Conservation (phyloP, 805 yeast species). For the Yarrowia sp. region DNA sequence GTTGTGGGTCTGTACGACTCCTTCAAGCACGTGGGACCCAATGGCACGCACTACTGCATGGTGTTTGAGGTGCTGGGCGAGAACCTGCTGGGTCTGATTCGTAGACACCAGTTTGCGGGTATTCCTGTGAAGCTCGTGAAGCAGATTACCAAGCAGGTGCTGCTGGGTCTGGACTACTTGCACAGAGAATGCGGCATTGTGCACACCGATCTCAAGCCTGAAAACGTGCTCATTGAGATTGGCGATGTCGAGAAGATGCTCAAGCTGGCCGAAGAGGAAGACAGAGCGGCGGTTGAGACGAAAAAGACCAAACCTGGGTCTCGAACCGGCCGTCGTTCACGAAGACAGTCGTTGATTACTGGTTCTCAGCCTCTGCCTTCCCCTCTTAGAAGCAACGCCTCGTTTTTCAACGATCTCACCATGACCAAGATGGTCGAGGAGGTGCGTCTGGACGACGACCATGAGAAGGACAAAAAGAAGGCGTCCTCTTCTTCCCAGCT, state of each 20-base stretch:
- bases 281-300: conserved; percentile 55
- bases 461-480: neutral
- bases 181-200: conserved; percentile 77
- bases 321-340: conserved; percentile 44
- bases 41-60: conserved; percentile 95
- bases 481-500: neutral
- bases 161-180: conserved; percentile 73
- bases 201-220: conserved; percentile 78
- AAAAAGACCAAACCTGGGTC: conserved; percentile 39
- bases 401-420: conserved; percentile 41
- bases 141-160: conserved; percentile 79
- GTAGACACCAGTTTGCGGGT: conserved; percentile 77
- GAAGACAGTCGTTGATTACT: conserved; percentile 78
- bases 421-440: conserved; percentile 38
- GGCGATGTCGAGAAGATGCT: conserved; percentile 84
- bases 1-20: conserved; percentile 82
- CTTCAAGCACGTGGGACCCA: conserved; percentile 85
- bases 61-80: conserved; percentile 98
- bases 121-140: conserved; percentile 79
- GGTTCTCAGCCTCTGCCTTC: conserved; percentile 95
- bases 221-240: conserved; percentile 77
- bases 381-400: conserved; percentile 65
- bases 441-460: conserved; percentile 21
- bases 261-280: conserved; percentile 68
- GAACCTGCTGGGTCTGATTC: conserved; percentile 81